Base-by-base conservation (phyloP, 1,284 basidiomycete genomes). In the Polyporus tsugae region DNA sequence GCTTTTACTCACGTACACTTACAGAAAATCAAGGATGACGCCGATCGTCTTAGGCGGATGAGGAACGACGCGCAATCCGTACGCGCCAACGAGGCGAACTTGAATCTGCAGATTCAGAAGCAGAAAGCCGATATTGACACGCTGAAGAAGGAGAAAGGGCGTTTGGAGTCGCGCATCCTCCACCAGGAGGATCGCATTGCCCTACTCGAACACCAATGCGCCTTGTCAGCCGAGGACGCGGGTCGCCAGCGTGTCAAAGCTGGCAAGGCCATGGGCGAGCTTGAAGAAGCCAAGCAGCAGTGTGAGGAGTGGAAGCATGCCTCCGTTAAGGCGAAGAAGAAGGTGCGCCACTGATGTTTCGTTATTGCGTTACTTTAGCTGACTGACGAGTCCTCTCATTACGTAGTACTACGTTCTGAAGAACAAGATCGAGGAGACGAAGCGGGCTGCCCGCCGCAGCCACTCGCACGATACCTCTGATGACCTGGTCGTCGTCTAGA, bases 391-490 rank as follows among this genome's bases (percentile, higher is more conserved):
- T 17, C 3, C 29, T 7, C 22, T 25, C 10, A 11, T 49, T 17
- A 4, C 29, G 17, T 19, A 74, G 73, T 74, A 72, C 58, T 64
- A 70, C 29, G 71, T 61, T 9, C 49, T 74, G n/a, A 70, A 71
- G 53, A 61, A 62, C 10, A 65, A 71, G 44, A 36, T 69, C 6
- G 57, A 62, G 33, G 67, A 63, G 29, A 13, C 68, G 10, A 72
- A 67, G 61, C 64, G 63, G 2, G 65, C 67, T 7, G 67, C 35
- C 19, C 11, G 61, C 5, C 60, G 65, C n/a, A 52, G 60, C 6
- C 44, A 46, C 25, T 1, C 35, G 41, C 58, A 64, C 2, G 53
- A 60, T 10, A 57, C 44, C 7, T 69, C 70, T 13, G 71, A 72
- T 29, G 73, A 74, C 39, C 60, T 72, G 22, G 49, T 70, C 35